Evolutionary conservation across 441 rosid species (phyloP).

Genomic region (Geranium incanum): DNA sequence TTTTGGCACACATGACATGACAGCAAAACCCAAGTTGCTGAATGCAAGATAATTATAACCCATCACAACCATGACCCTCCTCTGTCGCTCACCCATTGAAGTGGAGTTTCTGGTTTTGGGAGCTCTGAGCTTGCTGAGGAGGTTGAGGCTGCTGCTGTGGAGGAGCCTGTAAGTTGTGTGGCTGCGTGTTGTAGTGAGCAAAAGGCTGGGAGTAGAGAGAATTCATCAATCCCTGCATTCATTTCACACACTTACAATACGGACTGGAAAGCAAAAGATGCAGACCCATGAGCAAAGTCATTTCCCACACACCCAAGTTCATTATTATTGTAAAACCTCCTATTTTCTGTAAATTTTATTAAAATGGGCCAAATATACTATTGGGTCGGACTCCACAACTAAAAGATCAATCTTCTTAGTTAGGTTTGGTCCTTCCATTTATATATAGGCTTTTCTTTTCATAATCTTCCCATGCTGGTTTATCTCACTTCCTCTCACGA

Average conservation of each 20-base stretch:
- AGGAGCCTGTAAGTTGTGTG: constrained; percentile 52
- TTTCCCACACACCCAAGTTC: not conserved
- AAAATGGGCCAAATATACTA: too few species aligned
- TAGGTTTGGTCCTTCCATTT: too few species aligned
- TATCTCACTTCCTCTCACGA: too few species aligned
- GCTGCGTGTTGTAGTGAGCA: constrained; percentile 70
- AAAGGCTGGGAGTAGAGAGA: constrained; percentile 94
- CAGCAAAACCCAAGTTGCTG: constrained; percentile 79
- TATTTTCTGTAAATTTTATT: not conserved
- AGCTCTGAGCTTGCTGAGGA: constrained; percentile 69
- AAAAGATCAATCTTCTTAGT: too few species aligned
- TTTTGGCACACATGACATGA: constrained; percentile 53
- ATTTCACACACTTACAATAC: constrained; percentile 4
- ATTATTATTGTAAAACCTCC: not conserved
- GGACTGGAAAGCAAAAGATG: not conserved
- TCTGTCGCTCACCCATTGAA: constrained; percentile 62
- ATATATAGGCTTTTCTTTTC: too few species aligned
- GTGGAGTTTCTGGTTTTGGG: constrained; percentile 77
- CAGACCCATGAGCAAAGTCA: not conserved
- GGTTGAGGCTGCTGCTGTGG: constrained; percentile 37
- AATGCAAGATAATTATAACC: constrained; percentile 61
- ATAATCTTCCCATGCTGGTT: too few species aligned
- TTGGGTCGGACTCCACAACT: too few species aligned
- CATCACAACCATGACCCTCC: constrained; percentile 37
- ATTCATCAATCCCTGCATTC: constrained; percentile 72